A percentile compares a stretch with the other conserved stretches of the same genome.
Conservation (phyloP, 2,329 filamentous ascomycete genomes). For the Cordyceps militaris region DNA sequence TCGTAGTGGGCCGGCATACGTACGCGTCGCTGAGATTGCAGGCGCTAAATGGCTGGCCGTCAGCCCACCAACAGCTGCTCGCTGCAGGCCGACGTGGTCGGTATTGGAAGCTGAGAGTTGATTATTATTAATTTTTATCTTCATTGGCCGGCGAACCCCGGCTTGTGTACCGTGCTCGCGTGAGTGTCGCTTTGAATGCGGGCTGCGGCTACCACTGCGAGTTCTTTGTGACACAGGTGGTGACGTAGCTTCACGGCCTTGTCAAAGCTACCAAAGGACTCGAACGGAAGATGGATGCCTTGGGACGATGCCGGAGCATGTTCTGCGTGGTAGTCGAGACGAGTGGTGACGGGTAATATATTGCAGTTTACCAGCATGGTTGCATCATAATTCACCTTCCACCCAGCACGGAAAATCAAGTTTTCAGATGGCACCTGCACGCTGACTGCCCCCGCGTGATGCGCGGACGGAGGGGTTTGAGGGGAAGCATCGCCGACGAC, state of each 20-base stretch:
- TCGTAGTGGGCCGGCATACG: conserved; percentile 4
- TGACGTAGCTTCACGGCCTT: too few relatives aligned
- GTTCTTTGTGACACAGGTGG: background rate
- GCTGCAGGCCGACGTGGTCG: background rate
- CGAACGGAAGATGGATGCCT: background rate
- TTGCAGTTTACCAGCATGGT: background rate
- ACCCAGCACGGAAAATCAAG: background rate
- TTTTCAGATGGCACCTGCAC: background rate
- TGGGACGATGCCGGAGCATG: background rate
- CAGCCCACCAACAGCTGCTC: background rate
- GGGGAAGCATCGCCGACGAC: background rate
- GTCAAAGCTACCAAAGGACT: too few relatives aligned
- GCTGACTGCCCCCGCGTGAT: too few relatives aligned
- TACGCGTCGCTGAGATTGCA: conserved; percentile 1
- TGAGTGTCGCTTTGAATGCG: background rate
- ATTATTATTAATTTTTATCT: background rate
- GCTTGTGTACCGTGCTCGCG: background rate
- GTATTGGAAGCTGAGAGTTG: background rate
- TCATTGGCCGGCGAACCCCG: background rate
- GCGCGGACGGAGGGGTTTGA: too few relatives aligned
- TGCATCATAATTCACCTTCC: background rate
- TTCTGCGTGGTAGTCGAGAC: background rate
- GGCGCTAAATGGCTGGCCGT: background rate
- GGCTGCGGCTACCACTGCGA: background rate
- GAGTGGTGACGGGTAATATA: background rate